These are phyloP conservation scores for Cryptosporidium andersoni DNA, from an alignment of 169 alveolate genomes.

Conservation along the genomic window DNA sequence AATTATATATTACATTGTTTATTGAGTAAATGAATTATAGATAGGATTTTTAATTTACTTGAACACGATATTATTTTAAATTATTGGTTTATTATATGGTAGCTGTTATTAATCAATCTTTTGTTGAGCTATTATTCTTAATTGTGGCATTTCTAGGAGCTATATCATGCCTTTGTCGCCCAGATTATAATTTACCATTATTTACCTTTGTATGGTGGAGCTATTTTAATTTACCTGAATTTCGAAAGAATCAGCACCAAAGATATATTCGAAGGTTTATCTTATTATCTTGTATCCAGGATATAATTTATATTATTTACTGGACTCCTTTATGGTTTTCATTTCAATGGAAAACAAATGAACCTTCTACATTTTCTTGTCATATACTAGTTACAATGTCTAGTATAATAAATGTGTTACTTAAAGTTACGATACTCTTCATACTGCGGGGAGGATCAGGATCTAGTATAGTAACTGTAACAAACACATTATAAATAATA, in stretches of 20 bases:
- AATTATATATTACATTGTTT: too few species aligned
- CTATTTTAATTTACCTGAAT: constrained; percentile 53
- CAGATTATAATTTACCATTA: constrained; percentile 59
- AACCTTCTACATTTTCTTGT: constrained; percentile 49
- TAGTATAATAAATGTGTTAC: constrained; percentile 14
- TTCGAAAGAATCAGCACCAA: constrained; percentile 35
- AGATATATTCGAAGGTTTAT: constrained; percentile 55
- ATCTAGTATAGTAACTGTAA: constrained; percentile 27
- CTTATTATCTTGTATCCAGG: constrained; percentile 50
- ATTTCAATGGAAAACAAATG: constrained; percentile 68
- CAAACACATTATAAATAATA: background rate
- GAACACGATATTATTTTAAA: background rate
- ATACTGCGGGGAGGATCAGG: constrained; percentile 64
- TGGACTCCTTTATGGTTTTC: constrained; percentile 71
- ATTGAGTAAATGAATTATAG: background rate
- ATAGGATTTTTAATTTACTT: background rate
- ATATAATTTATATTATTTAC: constrained; percentile 24
- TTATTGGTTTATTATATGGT: constrained; percentile 3
- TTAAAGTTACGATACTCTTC: constrained; percentile 29
- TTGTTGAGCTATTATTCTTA: constrained; percentile 29
- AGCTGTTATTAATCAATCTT: constrained; percentile 28
- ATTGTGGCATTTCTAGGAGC: constrained; percentile 53
- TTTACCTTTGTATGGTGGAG: constrained; percentile 65
- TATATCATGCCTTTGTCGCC: constrained; percentile 34
- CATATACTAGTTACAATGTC: constrained; percentile 2